Evolutionary conservation across 2,329 filamentous ascomycete species (phyloP).

Genomic region (Colletotrichum godetiae): DNA sequence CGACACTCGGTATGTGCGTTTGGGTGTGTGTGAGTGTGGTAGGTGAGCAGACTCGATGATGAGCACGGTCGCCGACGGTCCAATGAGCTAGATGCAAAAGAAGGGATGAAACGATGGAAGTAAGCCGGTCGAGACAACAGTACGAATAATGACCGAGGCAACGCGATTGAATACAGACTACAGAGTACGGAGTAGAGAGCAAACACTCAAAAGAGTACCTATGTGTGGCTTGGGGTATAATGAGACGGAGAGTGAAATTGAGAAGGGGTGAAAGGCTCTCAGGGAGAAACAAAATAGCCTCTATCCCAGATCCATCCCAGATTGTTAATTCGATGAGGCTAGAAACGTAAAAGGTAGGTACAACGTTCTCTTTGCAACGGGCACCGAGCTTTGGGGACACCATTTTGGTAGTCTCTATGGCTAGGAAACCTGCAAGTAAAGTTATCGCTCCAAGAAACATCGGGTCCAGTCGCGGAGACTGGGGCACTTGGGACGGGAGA

Average conservation of each 20-base stretch:
- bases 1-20: background rate
- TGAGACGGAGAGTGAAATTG: background rate
- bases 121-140: constrained; percentile 11
- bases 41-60: background rate
- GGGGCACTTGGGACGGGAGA: background rate
- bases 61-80: constrained; percentile 18
- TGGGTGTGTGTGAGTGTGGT: background rate
- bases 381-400: too few relatives aligned
- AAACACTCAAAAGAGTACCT: too few relatives aligned
- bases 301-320: background rate
- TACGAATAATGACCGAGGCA: background rate
- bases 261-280: background rate
- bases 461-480: background rate
- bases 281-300: background rate
- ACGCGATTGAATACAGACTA: background rate
- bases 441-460: background rate
- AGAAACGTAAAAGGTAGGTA: background rate
- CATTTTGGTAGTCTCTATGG: too few relatives aligned
- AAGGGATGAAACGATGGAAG: constrained; percentile 29
- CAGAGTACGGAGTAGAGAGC: too few relatives aligned
- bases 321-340: background rate
- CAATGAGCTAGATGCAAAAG: constrained; percentile 17
- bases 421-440: background rate
- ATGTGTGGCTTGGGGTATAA: too few relatives aligned
- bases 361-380: too few relatives aligned